Conservation (phyloP, 1,284 basidiomycete genomes). For the Erythrobasidium hasegawianum region DNA sequence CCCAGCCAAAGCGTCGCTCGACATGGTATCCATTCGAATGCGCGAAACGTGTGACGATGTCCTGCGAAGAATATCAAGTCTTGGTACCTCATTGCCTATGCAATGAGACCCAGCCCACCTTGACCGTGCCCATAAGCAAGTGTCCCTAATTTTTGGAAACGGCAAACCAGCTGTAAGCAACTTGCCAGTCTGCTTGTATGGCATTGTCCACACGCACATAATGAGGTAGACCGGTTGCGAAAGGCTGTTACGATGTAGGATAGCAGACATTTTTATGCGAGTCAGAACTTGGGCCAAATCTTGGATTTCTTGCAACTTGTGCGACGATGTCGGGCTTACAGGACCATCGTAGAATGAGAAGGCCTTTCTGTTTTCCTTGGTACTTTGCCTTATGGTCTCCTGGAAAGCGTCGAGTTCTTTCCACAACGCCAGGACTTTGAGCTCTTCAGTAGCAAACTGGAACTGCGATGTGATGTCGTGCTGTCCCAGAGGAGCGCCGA, state of each 20-base stretch:
- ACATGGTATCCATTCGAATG: conserved; percentile 92
- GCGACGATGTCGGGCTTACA: background rate
- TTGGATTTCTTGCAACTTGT: background rate
- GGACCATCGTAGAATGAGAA: conserved; percentile 92
- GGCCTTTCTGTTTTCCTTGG: conserved; percentile 71
- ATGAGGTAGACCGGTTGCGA: conserved; percentile 71
- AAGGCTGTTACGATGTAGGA: conserved; percentile 17
- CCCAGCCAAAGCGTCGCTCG: conserved; percentile 95
- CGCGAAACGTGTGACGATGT: conserved; percentile 54
- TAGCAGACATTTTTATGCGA: conserved; percentile 4
- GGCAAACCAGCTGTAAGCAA: conserved; percentile 47
- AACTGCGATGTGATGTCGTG: conserved; percentile 63
- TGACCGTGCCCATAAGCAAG: conserved; percentile 68
- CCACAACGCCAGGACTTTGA: conserved; percentile 90
- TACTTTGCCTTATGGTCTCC: conserved; percentile 82
- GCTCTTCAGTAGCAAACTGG: conserved; percentile 87
- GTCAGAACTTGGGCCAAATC: too few species aligned
- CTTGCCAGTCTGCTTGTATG: background rate
- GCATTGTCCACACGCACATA: conserved; percentile 67
- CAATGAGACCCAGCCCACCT: conserved; percentile 67
- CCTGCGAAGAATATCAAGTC: too few species aligned
- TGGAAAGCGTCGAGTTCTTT: conserved; percentile 95
- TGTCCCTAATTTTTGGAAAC: conserved; percentile 56
- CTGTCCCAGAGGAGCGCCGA: background rate
- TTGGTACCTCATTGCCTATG: too few species aligned